Evolutionary conservation across 2,329 filamentous ascomycete genomes (phyloP), one percentile per base, ranked within the genome.

Genomic region (Fusarium solani-melongenae): DNA sequence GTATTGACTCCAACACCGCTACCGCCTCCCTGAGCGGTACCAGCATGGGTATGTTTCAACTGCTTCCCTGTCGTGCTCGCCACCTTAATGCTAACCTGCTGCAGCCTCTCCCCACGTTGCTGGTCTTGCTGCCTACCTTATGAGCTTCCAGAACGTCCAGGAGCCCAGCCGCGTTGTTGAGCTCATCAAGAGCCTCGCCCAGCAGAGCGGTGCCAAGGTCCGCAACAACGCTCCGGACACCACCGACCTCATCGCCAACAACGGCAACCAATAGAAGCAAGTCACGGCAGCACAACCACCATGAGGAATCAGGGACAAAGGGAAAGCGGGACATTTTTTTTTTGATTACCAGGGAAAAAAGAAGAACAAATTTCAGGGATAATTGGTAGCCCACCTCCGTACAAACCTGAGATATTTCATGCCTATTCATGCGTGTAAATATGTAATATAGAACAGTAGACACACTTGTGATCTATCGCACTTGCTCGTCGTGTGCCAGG

Each of bases 91-190:
- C 77, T 79, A 60, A 77, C 57, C 33, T 17, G 15, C 51, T 15
- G 29, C 44, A 83, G 91, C 92, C 29, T 87, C 88, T 14, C 92
- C 92, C 2, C 91, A 93, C 79, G 86, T 93, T 62, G 88, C 90
- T 56, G 92, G 92, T 56, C 84, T 94, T 5, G 90, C 90, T 15
- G 91, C 91, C 31, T 94, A 93, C 81, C 83, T 94, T 34, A 90
- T 93, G 84, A 77, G 83, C 61, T 85, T 90, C 63, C 87, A 90
- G 82, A 76, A 81, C 62, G 80, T 91, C 69, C 84, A 80, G 9
- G 81, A 82, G 57, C 73, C 80, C n/a, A 53, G 63, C 20, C 66
- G 78, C 29, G 83, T 88, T 27, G 81, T 79, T 44, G 82, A 77
- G 14, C 85, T 90, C 64, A 87, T 92, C 78, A 87, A 87, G 82